Conservation (phyloP, 345 rosid species). For the Orychophragmus violaceus region DNA sequence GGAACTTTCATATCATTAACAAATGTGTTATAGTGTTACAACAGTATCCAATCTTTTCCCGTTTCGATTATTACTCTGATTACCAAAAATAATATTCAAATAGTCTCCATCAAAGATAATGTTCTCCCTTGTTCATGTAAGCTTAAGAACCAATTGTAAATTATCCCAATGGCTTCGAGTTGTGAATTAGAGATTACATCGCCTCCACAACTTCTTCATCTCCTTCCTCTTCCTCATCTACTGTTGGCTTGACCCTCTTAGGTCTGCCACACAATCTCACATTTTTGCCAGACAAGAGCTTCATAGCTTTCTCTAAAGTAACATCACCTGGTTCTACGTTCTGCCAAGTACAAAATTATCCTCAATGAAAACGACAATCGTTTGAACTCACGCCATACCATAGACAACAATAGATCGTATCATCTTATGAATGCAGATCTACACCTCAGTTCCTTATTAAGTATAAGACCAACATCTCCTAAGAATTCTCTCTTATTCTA, state of each 20-base stretch:
- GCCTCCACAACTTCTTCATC: slow-evolving; percentile 23
- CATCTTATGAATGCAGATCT: slow-evolving; percentile 1
- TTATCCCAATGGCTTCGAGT: neutral
- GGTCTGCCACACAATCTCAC: slow-evolving; percentile 66
- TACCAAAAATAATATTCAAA: slow-evolving; percentile 19
- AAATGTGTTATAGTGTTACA: slow-evolving; percentile 19
- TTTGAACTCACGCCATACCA: slow-evolving; percentile 2
- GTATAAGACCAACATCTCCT: neutral
- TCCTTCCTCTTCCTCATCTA: slow-evolving; percentile 24
- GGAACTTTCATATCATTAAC: slow-evolving; percentile 10
- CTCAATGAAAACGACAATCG: neutral
- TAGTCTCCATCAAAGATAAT: slow-evolving; percentile 8
- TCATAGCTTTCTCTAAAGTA: slow-evolving; percentile 68
- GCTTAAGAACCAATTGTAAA: slow-evolving; percentile 5
- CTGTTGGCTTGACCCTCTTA: slow-evolving; percentile 43
- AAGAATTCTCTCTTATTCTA: slow-evolving; percentile 7
- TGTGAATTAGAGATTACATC: slow-evolving; percentile 9
- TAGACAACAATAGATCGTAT: slow-evolving; percentile 2
- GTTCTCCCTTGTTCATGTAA: slow-evolving; percentile 3
- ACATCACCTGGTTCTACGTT: slow-evolving; percentile 49
- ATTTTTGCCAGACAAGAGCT: slow-evolving; percentile 55
- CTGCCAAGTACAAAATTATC: slow-evolving; percentile 43
- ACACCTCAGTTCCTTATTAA: neutral
- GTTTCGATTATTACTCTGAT: slow-evolving; percentile 19
- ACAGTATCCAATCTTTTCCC: neutral